These are phyloP conservation scores for Cyberlindnera nakhonratchasimensis DNA, from an alignment of 805 yeast genomes.

Conservation along the genomic window DNA sequence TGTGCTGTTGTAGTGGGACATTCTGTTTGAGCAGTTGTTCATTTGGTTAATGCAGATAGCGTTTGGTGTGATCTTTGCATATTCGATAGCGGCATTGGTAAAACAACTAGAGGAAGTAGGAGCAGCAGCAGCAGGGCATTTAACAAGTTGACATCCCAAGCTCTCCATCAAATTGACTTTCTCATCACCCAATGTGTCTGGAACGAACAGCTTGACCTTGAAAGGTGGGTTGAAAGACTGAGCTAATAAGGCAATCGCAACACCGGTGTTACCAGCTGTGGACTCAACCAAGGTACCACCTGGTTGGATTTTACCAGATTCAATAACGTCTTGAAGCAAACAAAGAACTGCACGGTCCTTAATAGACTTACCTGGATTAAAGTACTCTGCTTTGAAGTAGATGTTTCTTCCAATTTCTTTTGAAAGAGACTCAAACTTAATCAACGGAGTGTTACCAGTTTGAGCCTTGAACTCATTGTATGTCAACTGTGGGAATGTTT, in stretches of 20 bases:
- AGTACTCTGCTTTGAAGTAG: constrained; percentile 68
- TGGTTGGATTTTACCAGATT: constrained; percentile 12
- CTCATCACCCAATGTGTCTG: constrained; percentile 72
- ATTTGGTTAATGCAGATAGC: constrained; percentile 81
- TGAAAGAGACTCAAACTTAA: constrained; percentile 59
- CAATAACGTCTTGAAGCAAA: constrained; percentile 58
- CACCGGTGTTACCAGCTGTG: constrained; percentile 85
- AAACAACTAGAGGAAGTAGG: constrained; percentile 46
- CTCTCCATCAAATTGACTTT: constrained; percentile 55
- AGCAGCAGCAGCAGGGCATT: constrained; percentile 61
- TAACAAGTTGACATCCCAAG: constrained; percentile 61
- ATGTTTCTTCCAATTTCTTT: constrained; percentile 64
- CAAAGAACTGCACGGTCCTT: constrained; percentile 79
- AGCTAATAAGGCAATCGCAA: constrained; percentile 72
- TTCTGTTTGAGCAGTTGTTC: constrained; percentile 75
- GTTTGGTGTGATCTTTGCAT: constrained; percentile 35
- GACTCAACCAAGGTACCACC: constrained; percentile 71
- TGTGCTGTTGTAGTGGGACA: constrained; percentile 61
- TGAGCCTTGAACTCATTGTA: constrained; percentile 20
- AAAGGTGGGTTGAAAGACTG: constrained; percentile 23
- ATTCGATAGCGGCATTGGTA: constrained; percentile 27
- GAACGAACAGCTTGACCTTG: constrained; percentile 71
- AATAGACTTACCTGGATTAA: constrained; percentile 81
- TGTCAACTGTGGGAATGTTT: constrained; percentile 17
- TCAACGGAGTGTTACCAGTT: constrained; percentile 72